Percentiles rank a stretch among this genome's conserved stretches.
phyloP scores from a whole-genome alignment of 805 yeast species.

The Lachancea waltii region DNA sequence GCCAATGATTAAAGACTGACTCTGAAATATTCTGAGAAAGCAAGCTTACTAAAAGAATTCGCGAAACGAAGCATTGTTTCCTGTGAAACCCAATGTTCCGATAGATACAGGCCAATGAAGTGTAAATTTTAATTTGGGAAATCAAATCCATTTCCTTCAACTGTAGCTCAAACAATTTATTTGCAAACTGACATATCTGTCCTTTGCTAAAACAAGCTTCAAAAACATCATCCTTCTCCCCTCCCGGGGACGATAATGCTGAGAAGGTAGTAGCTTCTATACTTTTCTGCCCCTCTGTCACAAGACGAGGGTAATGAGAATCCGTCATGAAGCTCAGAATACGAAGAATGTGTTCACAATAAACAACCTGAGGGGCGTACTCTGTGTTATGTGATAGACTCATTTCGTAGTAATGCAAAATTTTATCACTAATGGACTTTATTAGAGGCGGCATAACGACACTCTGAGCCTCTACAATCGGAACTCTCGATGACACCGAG shows the following conservation, averaged over 20 bases:
- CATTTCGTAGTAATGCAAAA: slow-evolving; percentile 39
- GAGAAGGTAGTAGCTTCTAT: too few species aligned
- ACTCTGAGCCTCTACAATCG: slow-evolving; percentile 17
- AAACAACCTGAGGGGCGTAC: slow-evolving; percentile 74
- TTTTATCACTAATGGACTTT: slow-evolving; percentile 34
- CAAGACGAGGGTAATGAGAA: slow-evolving; percentile 37
- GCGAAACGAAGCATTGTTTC: slow-evolving; percentile 62
- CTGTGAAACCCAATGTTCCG: slow-evolving; percentile 53
- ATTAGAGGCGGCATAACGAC: slow-evolving; percentile 35
- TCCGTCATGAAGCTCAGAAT: slow-evolving; percentile 53
- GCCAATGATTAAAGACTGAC: slow-evolving; percentile 12
- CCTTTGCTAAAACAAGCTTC: slow-evolving; percentile 25
- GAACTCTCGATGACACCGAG: slow-evolving; percentile 10
- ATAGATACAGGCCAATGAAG: slow-evolving; percentile 60
- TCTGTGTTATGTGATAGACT: slow-evolving; percentile 61
- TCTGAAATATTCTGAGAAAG: slow-evolving; percentile 28
- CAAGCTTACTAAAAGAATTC: slow-evolving; percentile 53
- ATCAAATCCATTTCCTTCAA: slow-evolving; percentile 40
- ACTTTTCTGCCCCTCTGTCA: slow-evolving; percentile 10
- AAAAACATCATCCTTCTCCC: background rate
- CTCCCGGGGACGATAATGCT: too few species aligned
- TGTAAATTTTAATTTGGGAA: slow-evolving; percentile 57
- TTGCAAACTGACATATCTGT: slow-evolving; percentile 46
- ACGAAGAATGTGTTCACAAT: slow-evolving; percentile 64
- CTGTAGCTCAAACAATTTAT: slow-evolving; percentile 40